Evolutionary conservation across 371 early-diverging fungal species (phyloP), one percentile per base, ranked within the genome.

Genomic region (Massospora cicadina): DNA sequence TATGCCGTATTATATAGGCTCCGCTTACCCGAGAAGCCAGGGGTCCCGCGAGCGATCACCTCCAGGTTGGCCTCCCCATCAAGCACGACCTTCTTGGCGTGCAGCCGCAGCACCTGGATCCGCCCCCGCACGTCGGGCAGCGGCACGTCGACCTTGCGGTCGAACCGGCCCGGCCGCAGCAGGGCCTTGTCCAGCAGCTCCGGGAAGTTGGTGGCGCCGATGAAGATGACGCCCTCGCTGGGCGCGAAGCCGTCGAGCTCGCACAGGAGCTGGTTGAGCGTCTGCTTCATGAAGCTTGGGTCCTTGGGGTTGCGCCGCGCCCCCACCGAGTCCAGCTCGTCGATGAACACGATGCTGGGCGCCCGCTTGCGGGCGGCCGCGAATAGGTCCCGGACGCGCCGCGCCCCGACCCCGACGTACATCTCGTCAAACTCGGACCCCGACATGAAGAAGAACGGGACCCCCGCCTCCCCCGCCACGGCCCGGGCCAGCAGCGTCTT

Each of bases 321-420:
- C 24, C 99, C 99, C 68, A 99, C 96, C 0, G 99, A 96, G 76
- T 96, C 98, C 64, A 96, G 81, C 77, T 93, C 99, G 74, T 99
- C 99, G 71, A 99, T 98, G 75, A 99, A 99, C 17, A 99, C 90
- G 67, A 99, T 98, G 71, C 95, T 92, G 2, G 99, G 99, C 21
- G 95, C 87, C 60, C 89, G 84, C 33, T 88, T 80, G 68, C 93
- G 88, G 1, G 99, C 99, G 27, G 91, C 90, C 31, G 96, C 88
- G 75, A 88, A 88, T 30, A 90, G 74, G 65, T 85, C 83, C 12
- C 88, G 80, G 0, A 88, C 82, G 67, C 88, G 79, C 70, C 86
- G 77, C 27, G 96, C 95, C 33, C 98, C 98, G 21, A 99, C 99
- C 64, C 99, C 99, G 13, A 99, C 98, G 72, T 93, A 97, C 77